Conservation (phyloP, 331 rosid species). For the Cydonia oblonga region DNA sequence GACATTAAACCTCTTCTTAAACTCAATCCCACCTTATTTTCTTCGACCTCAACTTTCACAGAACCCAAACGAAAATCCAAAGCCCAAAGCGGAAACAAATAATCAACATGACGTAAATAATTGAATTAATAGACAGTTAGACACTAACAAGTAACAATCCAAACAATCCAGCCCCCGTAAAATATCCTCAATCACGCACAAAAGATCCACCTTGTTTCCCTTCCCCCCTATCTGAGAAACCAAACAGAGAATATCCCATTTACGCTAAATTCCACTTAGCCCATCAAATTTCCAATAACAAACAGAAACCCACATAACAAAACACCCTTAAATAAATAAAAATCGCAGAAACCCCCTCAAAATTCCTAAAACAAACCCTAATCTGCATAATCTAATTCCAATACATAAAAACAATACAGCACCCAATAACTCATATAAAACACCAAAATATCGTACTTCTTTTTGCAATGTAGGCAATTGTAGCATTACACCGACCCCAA, state of each 20-base stretch:
- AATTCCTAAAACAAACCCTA: background rate
- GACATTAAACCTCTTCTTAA: too few relatives aligned
- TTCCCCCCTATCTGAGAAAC: too few relatives aligned
- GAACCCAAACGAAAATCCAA: too few relatives aligned
- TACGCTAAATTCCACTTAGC: background rate
- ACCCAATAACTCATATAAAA: background rate
- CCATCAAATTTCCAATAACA: background rate
- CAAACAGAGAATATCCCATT: background rate
- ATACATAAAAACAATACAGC: background rate
- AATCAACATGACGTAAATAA: too few relatives aligned
- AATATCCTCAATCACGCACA: too few relatives aligned
- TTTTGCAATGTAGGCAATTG: background rate
- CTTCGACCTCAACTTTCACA: too few relatives aligned
- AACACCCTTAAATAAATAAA: background rate
- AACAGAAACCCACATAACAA: background rate
- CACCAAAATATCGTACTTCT: background rate
- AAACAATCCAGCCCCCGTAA: too few relatives aligned
- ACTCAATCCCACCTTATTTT: too few relatives aligned
- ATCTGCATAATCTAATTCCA: background rate
- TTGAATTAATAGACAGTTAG: too few relatives aligned
- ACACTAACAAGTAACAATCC: too few relatives aligned
- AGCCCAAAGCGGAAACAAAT: too few relatives aligned
- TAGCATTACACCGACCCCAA: background rate
- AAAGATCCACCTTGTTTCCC: too few relatives aligned
- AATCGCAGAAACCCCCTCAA: background rate